Evolutionary conservation across 1,284 basidiomycete species (phyloP), one percentile per base, ranked within the genome.

Genomic region (Cutaneotrichosporon sp.): DNA sequence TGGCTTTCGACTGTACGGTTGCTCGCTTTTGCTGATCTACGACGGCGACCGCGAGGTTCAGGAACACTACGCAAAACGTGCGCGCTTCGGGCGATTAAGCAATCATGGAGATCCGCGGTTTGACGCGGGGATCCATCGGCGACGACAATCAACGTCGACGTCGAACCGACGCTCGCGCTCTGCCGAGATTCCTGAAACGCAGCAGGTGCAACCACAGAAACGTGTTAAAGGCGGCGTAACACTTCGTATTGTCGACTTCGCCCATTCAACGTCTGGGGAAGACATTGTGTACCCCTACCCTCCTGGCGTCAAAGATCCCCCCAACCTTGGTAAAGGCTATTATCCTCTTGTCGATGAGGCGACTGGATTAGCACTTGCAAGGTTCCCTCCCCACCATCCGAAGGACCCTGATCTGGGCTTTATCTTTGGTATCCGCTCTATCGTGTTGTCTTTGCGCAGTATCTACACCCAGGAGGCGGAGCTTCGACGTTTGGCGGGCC

Each of bases 1-100:
- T 62, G 90, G 96, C 9, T 99, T 91, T 76, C 84, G 94, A 35
- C 98, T 99, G 75, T 99, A 99, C 69, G 96, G 96, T 20, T 97
- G 93, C 76, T 93, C 89, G 63, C 80, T 99, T 46, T 83, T 99
- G 54, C 83, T 98, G 68, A 96, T 98, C 72, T 99, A 98, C 73
- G 96, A 99, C 69, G 96, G 96, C 46, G 93, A 97, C 70, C 80
- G 79, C 46, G 87, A 90, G 60, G 82, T 84, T 2, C 96, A 97
- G 73, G 84, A 87, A 60, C 65, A 72, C 53, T 74, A 76, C 53
- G 49, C 55, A 17, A 50, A 57, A 21, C 55, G 62, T 30, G 17
- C 35, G 4, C 21, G 35, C 13, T 12, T 35, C 13, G 40, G 35
- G 36, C 26, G 26, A 30, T 10, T 30, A 30, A 10, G 26, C 53